These are phyloP conservation scores for Sutorius australiensis DNA, from an alignment of 768 basidiomycete species.

Conservation along the genomic window DNA sequence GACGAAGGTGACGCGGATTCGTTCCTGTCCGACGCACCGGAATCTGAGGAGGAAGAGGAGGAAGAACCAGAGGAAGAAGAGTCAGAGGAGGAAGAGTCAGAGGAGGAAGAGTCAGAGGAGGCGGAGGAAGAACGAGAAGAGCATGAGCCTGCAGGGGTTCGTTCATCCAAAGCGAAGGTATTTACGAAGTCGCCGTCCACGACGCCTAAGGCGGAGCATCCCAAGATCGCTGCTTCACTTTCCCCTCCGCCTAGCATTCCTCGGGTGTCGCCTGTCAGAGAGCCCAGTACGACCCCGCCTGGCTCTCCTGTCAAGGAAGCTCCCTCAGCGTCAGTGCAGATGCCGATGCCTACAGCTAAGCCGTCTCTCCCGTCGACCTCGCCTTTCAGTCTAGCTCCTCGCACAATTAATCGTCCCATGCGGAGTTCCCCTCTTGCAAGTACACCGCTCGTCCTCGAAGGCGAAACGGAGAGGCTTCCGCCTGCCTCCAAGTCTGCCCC, in stretches of 20 bases:
- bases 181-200: conserved; percentile 51
- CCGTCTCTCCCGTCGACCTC: conserved; percentile 26
- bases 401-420: conserved; percentile 51
- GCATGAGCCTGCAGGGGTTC: conserved; percentile 23
- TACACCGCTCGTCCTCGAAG: conserved; percentile 46
- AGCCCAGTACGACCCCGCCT: conserved; percentile 59
- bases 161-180: conserved; percentile 32
- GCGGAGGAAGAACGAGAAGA: conserved; percentile 15
- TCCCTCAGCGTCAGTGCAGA: conserved; percentile 13
- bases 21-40: conserved; percentile 26
- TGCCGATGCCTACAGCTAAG: conserved; percentile 15
- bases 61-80: conserved; percentile 22
- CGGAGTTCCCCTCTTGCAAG: conserved; percentile 77
- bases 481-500: conserved; percentile 19
- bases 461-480: conserved; percentile 19
- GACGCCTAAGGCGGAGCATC: conserved; percentile 55
- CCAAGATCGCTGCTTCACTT: conserved; percentile 34
- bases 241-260: conserved; percentile 29
- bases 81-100: conserved; percentile 4
- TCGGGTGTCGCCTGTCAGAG: conserved; percentile 33
- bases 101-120: conserved; percentile 21
- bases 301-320: conserved; percentile 53
- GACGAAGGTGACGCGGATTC: conserved; percentile 32
- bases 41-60: conserved; percentile 19
- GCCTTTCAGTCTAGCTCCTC: conserved; percentile 44